phyloP scores from a whole-genome alignment of 78 protist genomes.

The Polysphondylium violaceum region DNA sequence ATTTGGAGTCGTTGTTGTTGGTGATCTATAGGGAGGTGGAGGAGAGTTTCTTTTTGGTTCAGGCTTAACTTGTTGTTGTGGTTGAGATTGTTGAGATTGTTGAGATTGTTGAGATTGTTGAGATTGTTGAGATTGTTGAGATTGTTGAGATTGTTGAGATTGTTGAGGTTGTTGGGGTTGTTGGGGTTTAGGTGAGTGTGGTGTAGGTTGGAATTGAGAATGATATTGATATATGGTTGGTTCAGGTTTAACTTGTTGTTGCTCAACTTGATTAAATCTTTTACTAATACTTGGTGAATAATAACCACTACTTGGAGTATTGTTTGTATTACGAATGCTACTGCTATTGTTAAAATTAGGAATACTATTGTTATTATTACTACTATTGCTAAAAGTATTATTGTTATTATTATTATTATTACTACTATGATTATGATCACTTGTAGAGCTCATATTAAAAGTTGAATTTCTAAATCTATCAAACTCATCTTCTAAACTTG shows the following conservation, averaged over 20 bases:
- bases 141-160: not conserved
- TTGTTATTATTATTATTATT: not conserved
- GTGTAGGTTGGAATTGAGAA: not conserved
- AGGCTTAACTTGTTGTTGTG: not conserved
- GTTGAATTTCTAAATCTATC: not conserved
- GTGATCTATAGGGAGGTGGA: not conserved
- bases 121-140: not conserved
- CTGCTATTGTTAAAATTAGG: too few relatives aligned
- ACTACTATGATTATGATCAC: not conserved
- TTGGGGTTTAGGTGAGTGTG: not conserved
- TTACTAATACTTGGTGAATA: too few relatives aligned
- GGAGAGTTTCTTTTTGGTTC: not conserved
- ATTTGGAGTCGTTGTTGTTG: not conserved
- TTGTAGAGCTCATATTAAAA: not conserved
- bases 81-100: not conserved
- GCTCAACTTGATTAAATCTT: not conserved
- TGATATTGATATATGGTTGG: not conserved
- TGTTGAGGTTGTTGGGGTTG: not conserved
- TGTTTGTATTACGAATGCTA: too few relatives aligned
- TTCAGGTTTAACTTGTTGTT: not conserved
- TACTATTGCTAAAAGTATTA: not conserved
- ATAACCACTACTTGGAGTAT: too few relatives aligned
- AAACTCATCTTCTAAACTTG: conserved; percentile 47
- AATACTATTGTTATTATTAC: not conserved
- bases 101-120: not conserved